Evolutionary conservation across 2,329 filamentous ascomycete genomes (phyloP).

Genomic region (Penicillium sp.): DNA sequence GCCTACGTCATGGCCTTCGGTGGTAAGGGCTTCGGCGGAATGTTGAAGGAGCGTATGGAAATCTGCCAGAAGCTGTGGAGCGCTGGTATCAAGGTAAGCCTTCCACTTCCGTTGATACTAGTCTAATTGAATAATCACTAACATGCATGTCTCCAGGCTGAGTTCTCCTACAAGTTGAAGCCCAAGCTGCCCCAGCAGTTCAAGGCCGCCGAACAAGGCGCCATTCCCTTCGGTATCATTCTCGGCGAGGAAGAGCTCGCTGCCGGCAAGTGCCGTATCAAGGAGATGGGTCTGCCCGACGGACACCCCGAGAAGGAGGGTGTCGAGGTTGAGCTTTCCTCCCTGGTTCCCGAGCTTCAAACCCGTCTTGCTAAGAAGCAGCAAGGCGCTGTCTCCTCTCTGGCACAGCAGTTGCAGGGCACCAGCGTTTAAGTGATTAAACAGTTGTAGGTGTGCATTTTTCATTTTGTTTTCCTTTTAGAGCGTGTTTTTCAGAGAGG

Average conservation of each 20-base stretch:
- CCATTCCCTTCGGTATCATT: conserved; percentile 82
- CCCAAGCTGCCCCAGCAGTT: conserved; percentile 87
- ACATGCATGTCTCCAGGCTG: conserved; percentile 54
- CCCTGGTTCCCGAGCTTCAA: conserved; percentile 30
- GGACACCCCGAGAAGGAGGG: conserved; percentile 91
- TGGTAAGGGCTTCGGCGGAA: conserved; percentile 76
- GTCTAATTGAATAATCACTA: conserved; percentile 15
- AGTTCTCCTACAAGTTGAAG: conserved; percentile 87
- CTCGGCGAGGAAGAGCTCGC: conserved; percentile 87
- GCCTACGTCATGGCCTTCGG: conserved; percentile 95
- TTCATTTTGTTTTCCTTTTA: conserved; percentile 2
- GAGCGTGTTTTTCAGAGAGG: conserved; percentile 11
- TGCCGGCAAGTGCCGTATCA: conserved; percentile 80
- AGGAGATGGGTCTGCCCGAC: conserved; percentile 76
- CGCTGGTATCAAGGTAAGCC: conserved; percentile 73
- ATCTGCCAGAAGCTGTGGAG: conserved; percentile 78
- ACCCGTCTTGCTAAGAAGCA: conserved; percentile 26
- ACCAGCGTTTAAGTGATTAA: conserved; percentile 18
- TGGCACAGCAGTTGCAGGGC: conserved; percentile 28
- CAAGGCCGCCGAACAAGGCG: conserved; percentile 78
- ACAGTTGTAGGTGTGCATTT: conserved; percentile 19
- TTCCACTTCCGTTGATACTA: background rate
- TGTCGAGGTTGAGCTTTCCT: conserved; percentile 63
- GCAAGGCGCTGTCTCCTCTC: conserved; percentile 13
- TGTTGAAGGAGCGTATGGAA: conserved; percentile 80